Evolutionary conservation across 2,329 filamentous ascomycete genomes (phyloP), one percentile per base, ranked within the genome.

Genomic region (Phoma sp.): DNA sequence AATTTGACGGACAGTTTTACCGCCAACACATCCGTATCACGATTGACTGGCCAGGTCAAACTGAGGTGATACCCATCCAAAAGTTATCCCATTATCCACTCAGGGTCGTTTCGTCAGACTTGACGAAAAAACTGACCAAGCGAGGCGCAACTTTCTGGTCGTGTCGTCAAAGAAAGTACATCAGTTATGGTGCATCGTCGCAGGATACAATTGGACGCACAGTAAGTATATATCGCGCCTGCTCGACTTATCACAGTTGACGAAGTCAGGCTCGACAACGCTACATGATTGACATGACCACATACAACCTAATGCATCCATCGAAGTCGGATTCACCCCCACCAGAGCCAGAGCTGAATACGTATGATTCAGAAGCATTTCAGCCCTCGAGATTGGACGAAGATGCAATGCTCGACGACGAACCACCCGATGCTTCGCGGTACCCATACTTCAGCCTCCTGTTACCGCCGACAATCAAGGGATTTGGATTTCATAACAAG

Each of bases 1-100:
- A 32, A 27, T 32, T 37, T 46, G 22, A 50, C 32, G 41, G 36
- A 30, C 4, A n/a, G 6, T 46, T 46, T 38, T 71, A 22, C 39
- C 47, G 35, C 42, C 53, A 38, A 18, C 25, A 49, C 65, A 80
- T 23, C 71, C 74, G 30, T 64, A 7, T 43, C 14, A 7, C 6
- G 10, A 14, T 43, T 3, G 2, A 68, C 13, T 40, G 23, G 38
- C 38, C 38, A 14, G 23, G 9, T 22, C 3, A 27, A 3, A 27
- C 38, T 27, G 38, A 40, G 2, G 23, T 13, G 4, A 14, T 6
- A 5, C 3, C 11, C 4, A 40, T 40, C 13, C 4, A 9, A 5
- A 5, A 13, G 3, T 8, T 40, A 8, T 23, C 23, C 6, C 9
- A 27, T n/a, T 40, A n/a, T n/a, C 38, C 38, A 14, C 23, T 40